Base-by-base conservation (phyloP, 768 basidiomycete species). In the Crepidotus variabilis region DNA sequence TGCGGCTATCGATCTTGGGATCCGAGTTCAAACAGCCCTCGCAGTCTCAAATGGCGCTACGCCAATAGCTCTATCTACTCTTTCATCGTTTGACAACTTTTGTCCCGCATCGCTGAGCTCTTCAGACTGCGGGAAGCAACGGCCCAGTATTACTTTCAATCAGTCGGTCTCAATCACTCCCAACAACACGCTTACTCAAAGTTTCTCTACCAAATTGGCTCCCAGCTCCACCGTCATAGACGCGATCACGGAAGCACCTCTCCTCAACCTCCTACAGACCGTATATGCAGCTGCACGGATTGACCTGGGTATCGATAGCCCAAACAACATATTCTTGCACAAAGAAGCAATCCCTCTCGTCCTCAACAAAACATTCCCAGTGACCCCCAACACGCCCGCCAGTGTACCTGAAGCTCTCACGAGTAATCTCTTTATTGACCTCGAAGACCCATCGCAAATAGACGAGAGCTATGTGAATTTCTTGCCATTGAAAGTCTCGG, bases 241-340 rank as follows among this genome's bases (percentile, higher is more conserved):
- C 2, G 47, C 57, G 1, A 67, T 67, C 47, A 36, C 46, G 53
- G 39, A 57, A 9, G 63, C 34, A 21, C 52, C 61, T 8, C 22
- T 62, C 13, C 11, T 51, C 11, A 68, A 68, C 54, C 23, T 61
- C 10, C 28, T 68, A 7, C 65, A 65, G 52, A 22, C 47, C 18
- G 52, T 60, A 18, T 61, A 63, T 54, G 67, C 67, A 18, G 56
- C 60, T 14, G 56, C 60, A 11, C 63, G 63, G 35, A 34, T 68
- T 18, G 67, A 68, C 33, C 51, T 68, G 2, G 67, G 67, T 1
- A 68, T 63, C 33, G 58, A 50, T 45, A 61, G 58, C 21, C 64
- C 62, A 0, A 66, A 66, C 56, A 67, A 68, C 51, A 61, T 65
- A 51, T 16, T 68, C 2, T 54, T 63, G 22, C 61, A 67, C 54